Base-by-base conservation (phyloP, 1,284 basidiomycete species). In the Cryptococcus sp. region DNA sequence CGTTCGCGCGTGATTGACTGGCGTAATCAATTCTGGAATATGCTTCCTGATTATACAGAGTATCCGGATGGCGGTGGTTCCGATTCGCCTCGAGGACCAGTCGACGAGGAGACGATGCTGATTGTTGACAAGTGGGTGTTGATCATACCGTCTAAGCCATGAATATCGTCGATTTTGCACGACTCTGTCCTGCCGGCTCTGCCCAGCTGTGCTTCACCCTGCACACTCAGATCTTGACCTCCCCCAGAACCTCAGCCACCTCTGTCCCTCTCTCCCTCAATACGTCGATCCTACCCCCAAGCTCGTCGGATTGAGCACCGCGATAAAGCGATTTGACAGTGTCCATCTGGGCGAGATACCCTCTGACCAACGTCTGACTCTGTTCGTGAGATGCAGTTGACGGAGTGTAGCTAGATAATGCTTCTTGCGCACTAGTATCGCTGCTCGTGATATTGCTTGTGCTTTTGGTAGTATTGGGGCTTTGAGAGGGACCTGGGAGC, bases 221-320 rank as follows among this genome's bases (percentile, higher is more conserved):
- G 27, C 27, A 31, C 27, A 23, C 10, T 53, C 54, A 64, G n/a
- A 56, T 51, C 51, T 57, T 60, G 20, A 66, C 53, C 19, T 58
- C 62, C 11, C 49, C 47, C 40, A 69, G 22, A 1, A 54, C 61
- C 16, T 46, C 38, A 23, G 35, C 45, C 1, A 69, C 51, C 54
- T 56, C 58, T 41, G 58, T 52, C 8, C 59, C 68, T 23, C 38
- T 55, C 47, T 61, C 57, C 25, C 68, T 23, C 17, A 69, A 23
- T 3, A 10, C 22, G 54, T 69, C 68, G 27, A 69, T 58, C 57
- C 59, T 54, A 38, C 54, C 56, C 2, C 64, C 68, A 0, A 66
- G 23, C 19, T 40, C 50, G 8, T 65, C 66, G 11, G 54, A 39
- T 15, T 57, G 57, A 15, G 51, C 62, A 2, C 49, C 45, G 7